A percentile compares a stretch with the other conserved stretches of the same genome.
These are phyloP conservation scores for Pseudopyricularia javanii DNA, from an alignment of 2,329 filamentous ascomycete genomes.

Conservation along the genomic window DNA sequence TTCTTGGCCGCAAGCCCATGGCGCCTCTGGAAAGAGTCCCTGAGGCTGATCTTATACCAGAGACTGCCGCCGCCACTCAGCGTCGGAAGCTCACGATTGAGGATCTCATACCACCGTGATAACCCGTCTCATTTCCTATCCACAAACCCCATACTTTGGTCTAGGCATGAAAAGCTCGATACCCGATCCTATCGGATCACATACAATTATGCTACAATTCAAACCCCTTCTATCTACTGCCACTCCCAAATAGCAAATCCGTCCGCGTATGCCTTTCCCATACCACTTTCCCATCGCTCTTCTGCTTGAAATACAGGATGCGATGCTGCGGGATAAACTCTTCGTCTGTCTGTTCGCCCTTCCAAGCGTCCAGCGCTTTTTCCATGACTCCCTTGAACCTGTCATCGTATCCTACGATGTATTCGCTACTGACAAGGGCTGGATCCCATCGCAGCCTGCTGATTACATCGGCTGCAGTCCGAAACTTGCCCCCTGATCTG, in stretches of 20 bases:
- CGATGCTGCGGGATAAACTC: constrained; percentile 56
- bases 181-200: not conserved
- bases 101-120: constrained; percentile 9
- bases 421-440: constrained; percentile 35
- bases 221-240: constrained; percentile 13
- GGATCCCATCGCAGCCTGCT: constrained; percentile 48
- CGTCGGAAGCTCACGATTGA: constrained; percentile 3
- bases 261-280: constrained; percentile 43
- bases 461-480: constrained; percentile 45
- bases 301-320: constrained; percentile 47
- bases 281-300: constrained; percentile 34
- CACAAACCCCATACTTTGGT: not conserved
- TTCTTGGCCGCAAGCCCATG: constrained; percentile 24
- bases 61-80: not conserved
- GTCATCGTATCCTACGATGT: constrained; percentile 49
- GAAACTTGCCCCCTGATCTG: constrained; percentile 30
- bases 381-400: constrained; percentile 43
- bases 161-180: not conserved
- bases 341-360: constrained; percentile 48
- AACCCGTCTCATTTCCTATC: constrained; percentile 1
- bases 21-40: not conserved
- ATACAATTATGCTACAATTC: not conserved
- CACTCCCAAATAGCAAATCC: constrained; percentile 45
- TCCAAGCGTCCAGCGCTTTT: constrained; percentile 42
- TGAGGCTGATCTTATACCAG: not conserved